These are phyloP conservation scores for Chalara sp. DNA, from an alignment of 2,329 filamentous ascomycete genomes.

Conservation along the genomic window DNA sequence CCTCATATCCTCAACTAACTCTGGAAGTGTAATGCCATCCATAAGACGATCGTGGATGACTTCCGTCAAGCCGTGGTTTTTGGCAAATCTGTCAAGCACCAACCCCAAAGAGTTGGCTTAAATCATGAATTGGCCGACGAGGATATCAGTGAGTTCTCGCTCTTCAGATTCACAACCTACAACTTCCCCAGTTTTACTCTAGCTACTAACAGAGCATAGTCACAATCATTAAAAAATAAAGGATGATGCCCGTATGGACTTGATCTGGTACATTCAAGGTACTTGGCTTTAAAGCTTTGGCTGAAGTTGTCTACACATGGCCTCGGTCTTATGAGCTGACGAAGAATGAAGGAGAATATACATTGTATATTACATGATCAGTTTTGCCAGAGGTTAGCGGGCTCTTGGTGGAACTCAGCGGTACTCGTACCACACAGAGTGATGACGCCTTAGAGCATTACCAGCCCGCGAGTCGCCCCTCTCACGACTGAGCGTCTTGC, in stretches of 20 bases:
- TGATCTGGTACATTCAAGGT: not conserved
- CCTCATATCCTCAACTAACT: slow-evolving; percentile 9
- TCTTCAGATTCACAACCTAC: not conserved
- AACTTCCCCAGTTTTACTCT: slow-evolving; percentile 2
- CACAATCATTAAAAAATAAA: slow-evolving; percentile 62
- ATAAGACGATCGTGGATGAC: slow-evolving; percentile 90
- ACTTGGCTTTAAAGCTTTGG: too few relatives aligned
- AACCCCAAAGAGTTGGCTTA: slow-evolving; percentile 91
- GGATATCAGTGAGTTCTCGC: slow-evolving; percentile 59
- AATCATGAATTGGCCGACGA: slow-evolving; percentile 89
- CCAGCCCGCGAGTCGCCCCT: too few relatives aligned
- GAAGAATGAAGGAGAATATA: too few relatives aligned
- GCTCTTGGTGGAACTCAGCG: too few relatives aligned
- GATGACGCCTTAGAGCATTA: too few relatives aligned
- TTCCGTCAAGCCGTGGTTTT: slow-evolving; percentile 96
- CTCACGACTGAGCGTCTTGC: too few relatives aligned
- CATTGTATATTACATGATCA: too few relatives aligned
- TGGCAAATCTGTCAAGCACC: slow-evolving; percentile 96
- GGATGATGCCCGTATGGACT: not conserved
- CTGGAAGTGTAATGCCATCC: slow-evolving; percentile 88
- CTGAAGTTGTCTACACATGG: too few relatives aligned
- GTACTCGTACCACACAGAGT: too few relatives aligned
- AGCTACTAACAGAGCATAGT: slow-evolving; percentile 32
- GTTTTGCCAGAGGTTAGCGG: too few relatives aligned
- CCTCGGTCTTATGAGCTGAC: too few relatives aligned